Evolutionary conservation across 176 grass and related monocot species (phyloP).

Genomic region (Microstegium vimineum): DNA sequence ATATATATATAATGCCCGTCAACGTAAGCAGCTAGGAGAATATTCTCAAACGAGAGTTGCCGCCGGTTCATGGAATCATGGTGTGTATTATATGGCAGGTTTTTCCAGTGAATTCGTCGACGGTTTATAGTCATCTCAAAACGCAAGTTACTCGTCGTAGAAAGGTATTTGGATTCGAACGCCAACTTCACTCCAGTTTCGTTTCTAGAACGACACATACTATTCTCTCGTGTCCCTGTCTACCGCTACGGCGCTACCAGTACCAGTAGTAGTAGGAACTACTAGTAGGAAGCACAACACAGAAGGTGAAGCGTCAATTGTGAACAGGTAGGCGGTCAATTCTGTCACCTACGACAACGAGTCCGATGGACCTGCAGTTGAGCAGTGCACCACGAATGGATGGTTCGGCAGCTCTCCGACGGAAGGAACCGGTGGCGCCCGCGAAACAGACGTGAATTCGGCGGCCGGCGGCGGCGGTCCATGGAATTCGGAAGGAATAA

Average conservation of each 20-base stretch:
- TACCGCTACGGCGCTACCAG: not conserved
- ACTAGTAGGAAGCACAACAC: not conserved
- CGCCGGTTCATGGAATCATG: not conserved
- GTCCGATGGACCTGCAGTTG: not conserved
- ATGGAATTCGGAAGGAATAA: not conserved
- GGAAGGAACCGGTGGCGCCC: not conserved
- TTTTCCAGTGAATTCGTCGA: not conserved
- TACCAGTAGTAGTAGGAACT: not conserved
- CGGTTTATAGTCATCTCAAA: no score
- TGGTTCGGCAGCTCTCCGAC: not conserved
- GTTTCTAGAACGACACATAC: not conserved
- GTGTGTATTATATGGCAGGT: no score
- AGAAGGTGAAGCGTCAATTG: constrained; percentile 29
- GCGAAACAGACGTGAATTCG: not conserved
- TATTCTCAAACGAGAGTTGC: not conserved
- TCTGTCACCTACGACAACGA: constrained; percentile 27
- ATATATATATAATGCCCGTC: not conserved
- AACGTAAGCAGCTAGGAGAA: not conserved
- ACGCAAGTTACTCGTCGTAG: not conserved
- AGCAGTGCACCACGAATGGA: constrained; percentile 7
- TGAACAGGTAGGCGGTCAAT: constrained; percentile 42
- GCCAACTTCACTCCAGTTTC: not conserved
- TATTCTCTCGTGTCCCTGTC: not conserved
- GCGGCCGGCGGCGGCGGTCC: not conserved
- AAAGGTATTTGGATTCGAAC: not conserved